Evolutionary conservation across 495 filamentous ascomycete genomes (phyloP), one percentile per base, ranked within the genome.

Genomic region (Saxophila tyrrhenica): DNA sequence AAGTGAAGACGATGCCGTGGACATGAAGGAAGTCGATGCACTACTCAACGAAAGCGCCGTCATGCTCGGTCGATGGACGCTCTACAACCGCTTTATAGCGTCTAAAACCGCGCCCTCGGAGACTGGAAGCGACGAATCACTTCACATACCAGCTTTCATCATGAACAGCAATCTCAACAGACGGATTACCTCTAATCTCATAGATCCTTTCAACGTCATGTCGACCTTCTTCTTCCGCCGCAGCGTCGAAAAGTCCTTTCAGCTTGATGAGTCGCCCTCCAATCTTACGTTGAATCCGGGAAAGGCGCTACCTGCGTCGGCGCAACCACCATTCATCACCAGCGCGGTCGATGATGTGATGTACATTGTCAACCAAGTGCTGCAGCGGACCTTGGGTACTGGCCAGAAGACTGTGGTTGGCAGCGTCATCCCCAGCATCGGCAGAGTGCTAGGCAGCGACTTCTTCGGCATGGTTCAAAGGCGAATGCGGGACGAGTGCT

Each of bases 291-390:
- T 97, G 32, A 87, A 83, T 61, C 75, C 78, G 16, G 81, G 75
- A 50, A 84, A 75, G 52, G 68, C 82, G 8, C 75, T 94, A 39
- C 29, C 29, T 35, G 70, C 70, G 43, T 72, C 81, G 1, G 87
- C 89, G 62, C 16, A 21, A 8, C 79, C 88, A 10, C 92, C 92
- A 10, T 94, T 85, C 61, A 95, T 98, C 62, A 91, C 89, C 49
- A 94, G 89, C 0, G 88, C 92, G 1, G 90, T 98, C 9, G 92
- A 97, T 72, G 92, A 94, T 69, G 90, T 97, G 52, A 97, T 97
- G 94, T 98, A 96, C 71, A 95, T 96, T 58, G 88, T 95, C 64
- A 91, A 94, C 65, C 85, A 90, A 48, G 83, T 95, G 39, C 74
- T 97, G 39, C 83, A 88, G 47, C 84, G 89, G 55, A 84, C 89